These are phyloP conservation scores for Blastobotrys proliferans DNA, from an alignment of 1,139 yeast species.

Conservation along the genomic window DNA sequence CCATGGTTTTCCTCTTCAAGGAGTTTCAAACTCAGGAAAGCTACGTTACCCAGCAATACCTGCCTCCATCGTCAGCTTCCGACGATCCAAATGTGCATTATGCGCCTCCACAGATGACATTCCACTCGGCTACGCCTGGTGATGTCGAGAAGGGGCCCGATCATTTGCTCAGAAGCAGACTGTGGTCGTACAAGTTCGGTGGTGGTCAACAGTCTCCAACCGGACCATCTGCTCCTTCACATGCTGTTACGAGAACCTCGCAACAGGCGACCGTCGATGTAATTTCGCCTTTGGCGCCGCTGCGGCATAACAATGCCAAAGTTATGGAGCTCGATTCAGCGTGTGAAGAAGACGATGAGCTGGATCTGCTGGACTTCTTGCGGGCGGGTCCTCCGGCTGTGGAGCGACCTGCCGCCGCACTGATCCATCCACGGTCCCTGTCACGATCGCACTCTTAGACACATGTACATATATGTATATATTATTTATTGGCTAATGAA, in stretches of 20 bases:
- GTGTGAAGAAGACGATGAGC: conserved; percentile 5
- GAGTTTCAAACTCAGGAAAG: conserved; percentile 8
- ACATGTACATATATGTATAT: no score
- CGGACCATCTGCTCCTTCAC: background rate
- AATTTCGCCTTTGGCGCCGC: conserved; percentile 13
- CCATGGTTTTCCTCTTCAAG: conserved; percentile 18
- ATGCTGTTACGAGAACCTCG: no score
- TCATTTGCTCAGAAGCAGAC: background rate
- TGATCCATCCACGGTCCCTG: no score
- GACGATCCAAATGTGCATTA: background rate
- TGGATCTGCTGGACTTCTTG: conserved; percentile 14
- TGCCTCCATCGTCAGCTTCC: no score
- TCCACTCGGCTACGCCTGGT: no score
- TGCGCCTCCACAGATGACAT: background rate
- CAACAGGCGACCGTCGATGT: conserved; percentile 10
- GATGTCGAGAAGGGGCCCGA: no score
- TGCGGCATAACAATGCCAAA: background rate
- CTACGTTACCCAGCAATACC: background rate
- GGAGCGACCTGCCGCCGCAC: no score
- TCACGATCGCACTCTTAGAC: no score
- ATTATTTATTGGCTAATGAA: no score
- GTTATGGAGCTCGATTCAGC: background rate
- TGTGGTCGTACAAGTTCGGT: conserved; percentile 3
- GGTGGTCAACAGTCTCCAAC: background rate
- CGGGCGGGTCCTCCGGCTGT: no score